phyloP scores from a whole-genome alignment of 2,329 filamentous ascomycete genomes.

The Neoarthrinium moseri region DNA sequence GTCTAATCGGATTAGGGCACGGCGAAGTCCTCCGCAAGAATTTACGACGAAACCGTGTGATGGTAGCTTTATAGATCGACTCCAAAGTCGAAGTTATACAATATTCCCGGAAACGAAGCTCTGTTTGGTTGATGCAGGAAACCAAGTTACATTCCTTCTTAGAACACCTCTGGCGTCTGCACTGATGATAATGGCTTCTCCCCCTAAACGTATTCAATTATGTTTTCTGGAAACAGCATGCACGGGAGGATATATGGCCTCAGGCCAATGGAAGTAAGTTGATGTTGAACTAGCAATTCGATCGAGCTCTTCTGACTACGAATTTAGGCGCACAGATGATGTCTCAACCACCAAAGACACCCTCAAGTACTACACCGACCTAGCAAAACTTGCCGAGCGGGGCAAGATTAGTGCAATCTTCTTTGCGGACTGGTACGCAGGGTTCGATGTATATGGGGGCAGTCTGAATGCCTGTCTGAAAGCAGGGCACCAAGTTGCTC shows the following conservation, averaged over 20 bases:
- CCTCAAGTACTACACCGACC: slow-evolving; percentile 9
- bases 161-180: too few species aligned
- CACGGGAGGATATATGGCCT: slow-evolving; percentile 6
- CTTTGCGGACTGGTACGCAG: slow-evolving; percentile 10
- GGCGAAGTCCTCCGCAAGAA: too few species aligned
- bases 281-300: too few species aligned
- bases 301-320: neutral
- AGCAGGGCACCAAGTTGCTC: slow-evolving; percentile 8
- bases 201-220: slow-evolving; percentile 8
- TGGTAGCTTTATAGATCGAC: too few species aligned
- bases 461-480: slow-evolving; percentile 3
- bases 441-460: slow-evolving; percentile 10
- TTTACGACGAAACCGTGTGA: too few species aligned
- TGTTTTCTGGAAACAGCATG: slow-evolving; percentile 7
- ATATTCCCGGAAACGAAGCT: too few species aligned
- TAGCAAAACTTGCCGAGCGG: slow-evolving; percentile 7
- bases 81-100: too few species aligned
- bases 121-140: too few species aligned
- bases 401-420: slow-evolving; percentile 9
- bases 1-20: too few species aligned
- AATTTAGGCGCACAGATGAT: slow-evolving; percentile 5
- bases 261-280: slow-evolving; percentile 11
- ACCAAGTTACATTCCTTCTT: too few species aligned
- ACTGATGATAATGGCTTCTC: neutral
- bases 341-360: slow-evolving; percentile 6